phyloP scores from a whole-genome alignment of 495 filamentous ascomycete species.

The Melanomma pulvis-pyrius region DNA sequence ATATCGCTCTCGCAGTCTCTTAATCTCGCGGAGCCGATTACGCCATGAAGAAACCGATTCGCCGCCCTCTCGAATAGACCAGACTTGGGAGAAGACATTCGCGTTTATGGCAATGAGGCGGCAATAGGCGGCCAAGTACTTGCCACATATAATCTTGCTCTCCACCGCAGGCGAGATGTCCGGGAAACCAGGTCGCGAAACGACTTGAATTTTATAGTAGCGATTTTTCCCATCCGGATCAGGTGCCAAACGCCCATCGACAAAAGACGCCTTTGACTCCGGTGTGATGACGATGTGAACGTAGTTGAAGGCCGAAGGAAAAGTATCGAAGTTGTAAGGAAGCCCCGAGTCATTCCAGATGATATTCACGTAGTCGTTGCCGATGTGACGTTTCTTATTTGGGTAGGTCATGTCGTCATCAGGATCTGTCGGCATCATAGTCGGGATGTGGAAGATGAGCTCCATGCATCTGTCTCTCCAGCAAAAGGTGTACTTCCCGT shows the following conservation, averaged over 20 bases:
- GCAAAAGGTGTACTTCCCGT: conserved; percentile 84
- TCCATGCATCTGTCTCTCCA: conserved; percentile 96
- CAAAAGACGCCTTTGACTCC: conserved; percentile 67
- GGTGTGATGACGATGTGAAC: conserved; percentile 96
- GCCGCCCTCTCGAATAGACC: conserved; percentile 74
- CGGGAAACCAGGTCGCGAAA: conserved; percentile 82
- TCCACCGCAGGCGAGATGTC: conserved; percentile 85
- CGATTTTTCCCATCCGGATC: conserved; percentile 48
- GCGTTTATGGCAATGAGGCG: conserved; percentile 91
- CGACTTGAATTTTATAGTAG: conserved; percentile 82
- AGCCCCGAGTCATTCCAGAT: conserved; percentile 93
- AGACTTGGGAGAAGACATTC: conserved; percentile 88
- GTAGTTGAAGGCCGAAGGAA: conserved; percentile 90
- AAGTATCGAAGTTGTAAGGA: conserved; percentile 86
- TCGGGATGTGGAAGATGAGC: conserved; percentile 92
- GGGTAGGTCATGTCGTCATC: conserved; percentile 73
- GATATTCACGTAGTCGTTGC: conserved; percentile 98
- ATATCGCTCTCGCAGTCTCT: conserved; percentile 69
- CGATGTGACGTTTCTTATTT: conserved; percentile 91
- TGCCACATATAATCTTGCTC: conserved; percentile 81
- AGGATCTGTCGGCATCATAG: conserved; percentile 91
- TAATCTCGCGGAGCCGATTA: conserved; percentile 81
- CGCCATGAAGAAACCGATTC: conserved; percentile 91
- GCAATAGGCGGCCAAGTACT: conserved; percentile 80
- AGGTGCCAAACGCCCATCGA: conserved; percentile 43